Base-by-base conservation (phyloP, 805 yeast species). In the Spencermartinsiella europaea region DNA sequence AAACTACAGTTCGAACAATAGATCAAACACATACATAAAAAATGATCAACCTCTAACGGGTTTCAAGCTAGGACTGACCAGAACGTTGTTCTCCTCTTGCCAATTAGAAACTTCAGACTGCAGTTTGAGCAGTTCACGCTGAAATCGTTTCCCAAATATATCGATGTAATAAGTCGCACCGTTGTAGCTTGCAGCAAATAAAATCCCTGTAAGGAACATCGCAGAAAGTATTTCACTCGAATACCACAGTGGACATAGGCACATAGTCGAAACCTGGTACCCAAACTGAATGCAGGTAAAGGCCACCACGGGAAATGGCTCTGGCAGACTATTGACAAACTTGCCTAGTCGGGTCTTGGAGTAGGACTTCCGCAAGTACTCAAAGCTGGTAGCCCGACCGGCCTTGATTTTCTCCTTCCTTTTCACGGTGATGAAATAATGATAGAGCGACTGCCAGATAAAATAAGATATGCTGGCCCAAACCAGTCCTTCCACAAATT, bases 91-190 rank as follows among this genome's bases (percentile, higher is more conserved):
- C 25, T 46, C 47, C 5, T 42, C 57, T 57, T 83, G 87, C 56
- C 85, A 68, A 27, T 75, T 77, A 17, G 75, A 73, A n/a, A 91
- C 76, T 60, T 90, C 96, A 14, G 64, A 63, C 63, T 80, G 84
- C 58, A 91, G 70, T 56, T 78, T 77, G 21, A 71, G 66, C 20
- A 91, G 89, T 63, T 93, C 96, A 58, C 83, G 86, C 59, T 89
- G 95, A 59, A 89, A 81, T 53, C 90, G 77, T 62, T 81, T 84
- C 17, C 98, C 98, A 66, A 89, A 93, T 42, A 83, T 83, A 58
- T 91, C 98, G 47, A 93, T 75, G 63, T 91, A 91, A 62, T 87
- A 91, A 0, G 95, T 87, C 2, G 98, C 99, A 22, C 99, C 99
- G 55, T 93, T 90, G 63, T 83, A 88, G 36, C 89, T 73, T 1